These are phyloP conservation scores for Candida michaelii DNA, from an alignment of 805 yeast genomes.

Conservation along the genomic window DNA sequence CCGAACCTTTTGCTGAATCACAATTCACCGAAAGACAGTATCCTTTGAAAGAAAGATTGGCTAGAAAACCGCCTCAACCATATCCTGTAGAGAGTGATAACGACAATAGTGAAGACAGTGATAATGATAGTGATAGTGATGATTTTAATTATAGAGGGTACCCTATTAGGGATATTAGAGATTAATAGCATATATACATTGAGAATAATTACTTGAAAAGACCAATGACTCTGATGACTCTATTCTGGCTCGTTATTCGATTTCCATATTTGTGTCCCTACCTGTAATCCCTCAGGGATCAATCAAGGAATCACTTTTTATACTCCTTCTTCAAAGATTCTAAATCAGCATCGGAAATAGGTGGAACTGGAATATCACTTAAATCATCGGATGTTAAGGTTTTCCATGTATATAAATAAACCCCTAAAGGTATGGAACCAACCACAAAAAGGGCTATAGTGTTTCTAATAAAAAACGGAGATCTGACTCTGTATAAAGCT, in stretches of 20 bases:
- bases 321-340: conserved; percentile 64
- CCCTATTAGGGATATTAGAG: conserved; percentile 6
- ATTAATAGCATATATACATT: conserved; percentile 8
- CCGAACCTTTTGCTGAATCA: background rate
- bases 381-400: conserved; percentile 77
- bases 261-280: background rate
- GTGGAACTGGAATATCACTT: conserved; percentile 91
- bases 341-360: conserved; percentile 76
- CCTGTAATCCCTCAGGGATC: no score
- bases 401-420: conserved; percentile 63
- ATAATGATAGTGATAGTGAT: background rate
- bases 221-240: no score
- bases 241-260: background rate
- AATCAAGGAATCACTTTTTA: background rate
- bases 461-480: conserved; percentile 81
- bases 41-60: conserved; percentile 1
- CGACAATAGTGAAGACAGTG: conserved; percentile 1
- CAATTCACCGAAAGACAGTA: background rate
- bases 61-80: conserved; percentile 1
- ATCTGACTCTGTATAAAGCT: conserved; percentile 86
- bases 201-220: conserved; percentile 19
- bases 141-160: conserved; percentile 11
- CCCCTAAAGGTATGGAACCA: conserved; percentile 64
- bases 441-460: conserved; percentile 59
- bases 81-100: conserved; percentile 1